Evolutionary conservation across 352 stramenopile species (phyloP), one percentile per base, ranked within the genome.

Genomic region (Pythium dissimile): DNA sequence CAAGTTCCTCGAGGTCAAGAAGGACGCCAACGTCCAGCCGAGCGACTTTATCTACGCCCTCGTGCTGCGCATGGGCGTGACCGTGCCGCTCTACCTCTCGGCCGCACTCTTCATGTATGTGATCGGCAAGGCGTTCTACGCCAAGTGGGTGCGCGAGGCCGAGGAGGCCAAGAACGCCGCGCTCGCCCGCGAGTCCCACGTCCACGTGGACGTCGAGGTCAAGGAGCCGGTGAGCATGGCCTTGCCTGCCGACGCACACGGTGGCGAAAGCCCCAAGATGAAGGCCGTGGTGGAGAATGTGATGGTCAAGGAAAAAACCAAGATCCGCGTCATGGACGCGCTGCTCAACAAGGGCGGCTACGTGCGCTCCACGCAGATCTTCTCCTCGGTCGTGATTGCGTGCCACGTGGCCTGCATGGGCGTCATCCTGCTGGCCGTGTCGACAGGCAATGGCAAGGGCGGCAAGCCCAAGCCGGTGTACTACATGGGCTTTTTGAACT

Each of bases 401-500:
- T 77, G 67, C 46, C 82, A 92, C 62, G 77, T 89, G 18, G 73
- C 64, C 24, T 84, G 72, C 47, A 92, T 89, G 82, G 79, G 81
- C 31, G 77, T 87, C 28, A 67, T 92, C 8, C 59, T 92, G 20
- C 50, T 92, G 42, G 72, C 72, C 13, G 79, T 89, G 27, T 86
- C 74, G 1, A 84, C 72, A 1, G 76, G 75, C 27, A 32, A 35
- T 3, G 34, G 49, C 15, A 59, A 62, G 12, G 66, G 69, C 2
- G 69, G 73, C 10, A 80, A 87, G 54, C 79, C 79, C 6, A 88
- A 89, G 60, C 75, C 79, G 10, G 78, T 89, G 45, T 90, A 90
- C 62, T 90, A 87, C 61, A 89, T 92, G 80, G 82, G 82, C 11
- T 88, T 92, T 53, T 55, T 92, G 32, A 92, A 92, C 64, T 77